These are phyloP conservation scores for Rhodotorula sp. DNA, from an alignment of 1,284 basidiomycete genomes.

Conservation along the genomic window DNA sequence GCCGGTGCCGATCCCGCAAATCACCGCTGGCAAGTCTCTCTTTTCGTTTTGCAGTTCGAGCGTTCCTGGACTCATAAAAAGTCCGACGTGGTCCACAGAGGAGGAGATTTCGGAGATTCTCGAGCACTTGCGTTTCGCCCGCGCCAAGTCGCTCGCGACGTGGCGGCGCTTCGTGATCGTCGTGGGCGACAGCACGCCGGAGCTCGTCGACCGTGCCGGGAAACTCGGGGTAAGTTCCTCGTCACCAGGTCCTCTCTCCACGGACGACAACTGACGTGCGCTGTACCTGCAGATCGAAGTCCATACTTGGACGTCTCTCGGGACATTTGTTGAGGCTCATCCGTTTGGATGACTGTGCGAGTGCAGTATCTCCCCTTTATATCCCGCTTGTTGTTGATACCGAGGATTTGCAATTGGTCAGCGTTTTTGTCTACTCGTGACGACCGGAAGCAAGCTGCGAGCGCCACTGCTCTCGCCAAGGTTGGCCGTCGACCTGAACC, in stretches of 20 bases:
- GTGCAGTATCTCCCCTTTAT: neutral
- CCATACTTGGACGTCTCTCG: constrained; percentile 8
- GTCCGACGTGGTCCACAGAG: neutral
- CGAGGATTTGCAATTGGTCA: neutral
- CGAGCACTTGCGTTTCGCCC: neutral
- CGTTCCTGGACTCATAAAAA: no score
- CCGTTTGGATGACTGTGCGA: constrained; percentile 6
- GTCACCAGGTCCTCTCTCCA: neutral
- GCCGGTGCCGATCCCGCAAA: neutral
- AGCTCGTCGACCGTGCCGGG: neutral
- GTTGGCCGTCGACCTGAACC: constrained; percentile 21
- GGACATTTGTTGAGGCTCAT: constrained; percentile 2
- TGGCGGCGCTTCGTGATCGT: constrained; percentile 24
- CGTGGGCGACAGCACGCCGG: neutral
- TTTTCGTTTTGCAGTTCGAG: no score
- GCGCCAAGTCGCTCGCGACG: neutral
- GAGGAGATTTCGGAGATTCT: constrained; percentile 15
- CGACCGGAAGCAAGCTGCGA: neutral
- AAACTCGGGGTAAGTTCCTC: constrained; percentile 7
- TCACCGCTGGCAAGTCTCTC: constrained; percentile 1
- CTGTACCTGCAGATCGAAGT: constrained; percentile 10
- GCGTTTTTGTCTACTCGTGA: neutral
- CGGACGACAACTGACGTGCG: neutral
- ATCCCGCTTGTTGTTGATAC: constrained; percentile 7
- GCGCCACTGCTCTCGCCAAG: constrained; percentile 33